phyloP scores from a whole-genome alignment of 306 rosid species.

The Dryas octopetala region DNA sequence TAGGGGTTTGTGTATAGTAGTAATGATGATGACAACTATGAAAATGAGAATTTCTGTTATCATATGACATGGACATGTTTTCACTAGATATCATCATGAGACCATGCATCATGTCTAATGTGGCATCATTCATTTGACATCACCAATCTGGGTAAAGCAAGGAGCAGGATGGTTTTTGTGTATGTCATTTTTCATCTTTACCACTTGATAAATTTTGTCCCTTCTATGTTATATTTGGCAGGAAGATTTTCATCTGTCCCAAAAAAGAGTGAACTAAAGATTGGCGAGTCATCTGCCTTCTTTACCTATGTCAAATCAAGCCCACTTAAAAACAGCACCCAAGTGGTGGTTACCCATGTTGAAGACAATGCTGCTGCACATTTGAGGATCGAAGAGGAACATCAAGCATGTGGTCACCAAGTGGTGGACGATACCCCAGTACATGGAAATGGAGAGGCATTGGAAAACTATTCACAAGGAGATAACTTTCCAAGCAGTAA shows the following conservation, averaged over 20 bases:
- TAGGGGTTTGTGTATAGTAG: neutral
- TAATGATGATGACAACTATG: neutral
- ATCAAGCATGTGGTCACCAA: constrained; percentile 41
- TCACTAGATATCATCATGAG: neutral
- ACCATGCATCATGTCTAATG: neutral
- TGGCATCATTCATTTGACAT: neutral
- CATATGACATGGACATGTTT: neutral
- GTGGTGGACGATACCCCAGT: constrained; percentile 39
- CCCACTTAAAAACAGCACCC: constrained; percentile 43
- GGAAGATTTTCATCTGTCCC: constrained; percentile 66
- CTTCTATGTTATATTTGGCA: constrained; percentile 28
- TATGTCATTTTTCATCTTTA: neutral
- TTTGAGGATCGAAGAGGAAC: constrained; percentile 39
- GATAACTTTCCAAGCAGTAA: constrained; percentile 70
- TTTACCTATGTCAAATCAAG: constrained; percentile 76
- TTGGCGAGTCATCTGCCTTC: constrained; percentile 95
- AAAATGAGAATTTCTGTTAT: neutral
- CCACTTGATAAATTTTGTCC: neutral
- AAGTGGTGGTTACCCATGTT: constrained; percentile 39
- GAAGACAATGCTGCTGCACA: constrained; percentile 38
- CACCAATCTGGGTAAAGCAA: constrained; percentile 2
- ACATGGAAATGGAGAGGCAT: constrained; percentile 57
- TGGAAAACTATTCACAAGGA: constrained; percentile 60
- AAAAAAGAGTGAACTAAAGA: constrained; percentile 78
- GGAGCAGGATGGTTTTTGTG: neutral